Conservation (phyloP, 106 monocot species). For the Narthecium ossifragum region DNA sequence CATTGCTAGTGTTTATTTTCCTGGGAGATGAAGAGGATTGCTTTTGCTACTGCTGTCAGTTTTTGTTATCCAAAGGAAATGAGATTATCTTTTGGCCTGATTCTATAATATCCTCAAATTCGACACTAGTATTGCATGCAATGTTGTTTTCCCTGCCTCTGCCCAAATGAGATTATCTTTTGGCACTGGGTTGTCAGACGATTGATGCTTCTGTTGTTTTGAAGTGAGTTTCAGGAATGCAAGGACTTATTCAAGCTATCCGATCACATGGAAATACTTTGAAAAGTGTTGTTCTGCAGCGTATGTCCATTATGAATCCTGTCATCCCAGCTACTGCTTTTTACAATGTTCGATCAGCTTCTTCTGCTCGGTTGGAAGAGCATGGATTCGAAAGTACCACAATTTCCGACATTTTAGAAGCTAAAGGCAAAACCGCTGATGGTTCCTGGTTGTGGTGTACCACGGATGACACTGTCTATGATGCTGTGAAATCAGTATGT, state of each 20-base stretch:
- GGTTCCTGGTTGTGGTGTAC: slow-evolving; percentile 84
- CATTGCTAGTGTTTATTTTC: no score
- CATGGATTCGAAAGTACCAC: slow-evolving; percentile 75
- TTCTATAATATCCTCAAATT: no score
- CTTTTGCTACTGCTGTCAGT: no score
- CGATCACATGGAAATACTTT: slow-evolving; percentile 33
- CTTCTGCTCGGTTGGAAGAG: slow-evolving; percentile 51
- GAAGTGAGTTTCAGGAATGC: no score
- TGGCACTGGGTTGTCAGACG: no score
- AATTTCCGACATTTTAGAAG: slow-evolving; percentile 51
- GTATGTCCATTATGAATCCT: slow-evolving; percentile 26
- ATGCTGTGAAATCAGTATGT: slow-evolving; percentile 73
- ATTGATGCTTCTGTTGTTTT: no score
- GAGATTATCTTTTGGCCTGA: no score
- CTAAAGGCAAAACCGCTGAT: slow-evolving; percentile 69
- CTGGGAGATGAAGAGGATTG: no score
- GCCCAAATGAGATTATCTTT: no score
- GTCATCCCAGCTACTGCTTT: slow-evolving; percentile 19
- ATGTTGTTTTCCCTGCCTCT: no score
- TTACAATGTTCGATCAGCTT: slow-evolving; percentile 31
- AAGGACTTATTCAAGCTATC: slow-evolving; percentile 23
- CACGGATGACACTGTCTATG: slow-evolving; percentile 61
- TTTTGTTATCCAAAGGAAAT: no score
- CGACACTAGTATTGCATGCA: no score
- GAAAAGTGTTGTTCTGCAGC: slow-evolving; percentile 29